Evolutionary conservation across 2,329 filamentous ascomycete species (phyloP).

Genomic region (Tolypocladium album): DNA sequence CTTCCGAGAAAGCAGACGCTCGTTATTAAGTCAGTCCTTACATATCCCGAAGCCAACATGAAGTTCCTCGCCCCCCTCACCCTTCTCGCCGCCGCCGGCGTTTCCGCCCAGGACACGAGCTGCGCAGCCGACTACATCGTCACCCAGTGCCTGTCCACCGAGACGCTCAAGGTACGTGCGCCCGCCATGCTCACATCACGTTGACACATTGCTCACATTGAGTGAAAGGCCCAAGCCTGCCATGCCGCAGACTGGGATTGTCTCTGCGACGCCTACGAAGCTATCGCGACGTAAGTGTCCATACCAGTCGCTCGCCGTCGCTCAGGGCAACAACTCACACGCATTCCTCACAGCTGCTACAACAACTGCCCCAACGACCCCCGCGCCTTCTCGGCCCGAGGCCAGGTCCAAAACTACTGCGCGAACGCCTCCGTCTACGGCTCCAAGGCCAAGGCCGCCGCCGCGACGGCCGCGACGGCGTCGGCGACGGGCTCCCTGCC

Average conservation of each 20-base stretch:
- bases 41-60: constrained; percentile 22
- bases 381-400: constrained; percentile 20
- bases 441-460: constrained; percentile 16
- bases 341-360: constrained; percentile 30
- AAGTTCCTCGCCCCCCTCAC: constrained; percentile 32
- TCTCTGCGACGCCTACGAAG: constrained; percentile 32
- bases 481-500: background rate
- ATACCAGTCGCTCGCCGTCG: background rate
- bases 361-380: constrained; percentile 45
- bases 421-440: constrained; percentile 32
- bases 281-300: constrained; percentile 33
- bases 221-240: constrained; percentile 24
- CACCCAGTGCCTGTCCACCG: constrained; percentile 28
- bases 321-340: constrained; percentile 1
- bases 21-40: background rate
- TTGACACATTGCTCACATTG: background rate
- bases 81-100: constrained; percentile 24
- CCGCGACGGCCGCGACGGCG: constrained; percentile 7
- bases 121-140: constrained; percentile 38
- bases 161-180: constrained; percentile 23
- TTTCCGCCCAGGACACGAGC: constrained; percentile 18
- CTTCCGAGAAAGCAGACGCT: background rate
- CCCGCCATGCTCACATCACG: background rate
- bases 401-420: constrained; percentile 33
- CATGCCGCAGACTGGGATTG: constrained; percentile 31